These are phyloP conservation scores for Mycosarcoma mackinlayi DNA, from an alignment of 1,284 basidiomycete species.

Conservation along the genomic window DNA sequence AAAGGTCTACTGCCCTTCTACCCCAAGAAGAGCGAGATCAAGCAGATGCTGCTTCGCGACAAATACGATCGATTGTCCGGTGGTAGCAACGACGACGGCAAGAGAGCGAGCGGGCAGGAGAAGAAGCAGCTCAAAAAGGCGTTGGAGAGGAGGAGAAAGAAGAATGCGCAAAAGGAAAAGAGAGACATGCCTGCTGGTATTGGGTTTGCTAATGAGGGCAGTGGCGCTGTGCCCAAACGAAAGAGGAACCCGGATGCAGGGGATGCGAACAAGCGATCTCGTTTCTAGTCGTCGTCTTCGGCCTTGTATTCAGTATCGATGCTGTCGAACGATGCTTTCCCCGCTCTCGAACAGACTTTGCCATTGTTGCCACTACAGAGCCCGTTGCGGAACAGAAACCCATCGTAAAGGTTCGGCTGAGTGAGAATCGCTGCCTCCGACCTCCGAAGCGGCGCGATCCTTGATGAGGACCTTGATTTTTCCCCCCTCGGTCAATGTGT, in stretches of 20 bases:
- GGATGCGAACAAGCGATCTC: slow-evolving; percentile 14
- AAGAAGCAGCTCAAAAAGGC: slow-evolving; percentile 77
- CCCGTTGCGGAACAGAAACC: no score
- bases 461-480: no score
- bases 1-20: slow-evolving; percentile 74
- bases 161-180: slow-evolving; percentile 88
- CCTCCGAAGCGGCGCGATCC: no score
- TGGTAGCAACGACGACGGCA: slow-evolving; percentile 10
- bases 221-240: slow-evolving; percentile 36
- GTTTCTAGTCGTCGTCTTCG: slow-evolving; percentile 3
- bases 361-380: no score
- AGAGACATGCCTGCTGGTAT: slow-evolving; percentile 69
- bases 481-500: neutral
- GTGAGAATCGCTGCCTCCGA: no score
- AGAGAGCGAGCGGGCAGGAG: slow-evolving; percentile 25
- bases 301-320: no score
- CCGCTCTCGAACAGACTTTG: no score
- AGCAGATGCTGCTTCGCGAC: slow-evolving; percentile 54
- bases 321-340: no score
- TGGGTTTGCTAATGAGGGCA: slow-evolving; percentile 20
- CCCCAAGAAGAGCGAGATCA: slow-evolving; percentile 81
- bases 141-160: slow-evolving; percentile 87
- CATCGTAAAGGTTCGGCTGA: no score
- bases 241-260: slow-evolving; percentile 14
- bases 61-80: slow-evolving; percentile 52